These are phyloP conservation scores for Plasmodium falciparum DNA, from an alignment of 169 alveolate species.

Conservation along the genomic window DNA sequence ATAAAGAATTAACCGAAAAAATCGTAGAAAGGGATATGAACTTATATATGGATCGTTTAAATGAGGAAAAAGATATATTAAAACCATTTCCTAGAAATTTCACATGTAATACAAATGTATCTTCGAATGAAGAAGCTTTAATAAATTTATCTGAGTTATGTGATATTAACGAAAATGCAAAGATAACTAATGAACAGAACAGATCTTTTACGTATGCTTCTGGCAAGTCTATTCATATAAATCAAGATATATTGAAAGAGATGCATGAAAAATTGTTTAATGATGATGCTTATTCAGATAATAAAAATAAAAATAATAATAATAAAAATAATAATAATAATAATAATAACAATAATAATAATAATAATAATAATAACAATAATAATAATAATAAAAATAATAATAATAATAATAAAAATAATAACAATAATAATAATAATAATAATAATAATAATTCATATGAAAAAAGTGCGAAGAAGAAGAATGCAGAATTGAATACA, in stretches of 20 bases:
- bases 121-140: neutral
- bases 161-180: neutral
- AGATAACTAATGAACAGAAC: neutral
- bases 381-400: neutral
- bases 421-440: neutral
- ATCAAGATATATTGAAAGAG: constrained; percentile 12
- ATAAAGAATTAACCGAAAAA: neutral
- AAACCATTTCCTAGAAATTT: too few species aligned
- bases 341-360: neutral
- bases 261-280: constrained; percentile 17
- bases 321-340: neutral
- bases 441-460: neutral
- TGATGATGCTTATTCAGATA: neutral
- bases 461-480: neutral
- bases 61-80: too few species aligned
- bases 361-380: neutral
- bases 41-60: too few species aligned
- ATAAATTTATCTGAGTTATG: neutral
- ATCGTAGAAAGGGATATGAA: too few species aligned
- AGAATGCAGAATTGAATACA: neutral
- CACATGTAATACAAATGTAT: neutral
- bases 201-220: constrained; percentile 28
- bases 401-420: neutral
- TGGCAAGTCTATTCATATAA: constrained; percentile 12
- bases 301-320: neutral